phyloP scores from a whole-genome alignment of 805 yeast species.

The Candida piceae region DNA sequence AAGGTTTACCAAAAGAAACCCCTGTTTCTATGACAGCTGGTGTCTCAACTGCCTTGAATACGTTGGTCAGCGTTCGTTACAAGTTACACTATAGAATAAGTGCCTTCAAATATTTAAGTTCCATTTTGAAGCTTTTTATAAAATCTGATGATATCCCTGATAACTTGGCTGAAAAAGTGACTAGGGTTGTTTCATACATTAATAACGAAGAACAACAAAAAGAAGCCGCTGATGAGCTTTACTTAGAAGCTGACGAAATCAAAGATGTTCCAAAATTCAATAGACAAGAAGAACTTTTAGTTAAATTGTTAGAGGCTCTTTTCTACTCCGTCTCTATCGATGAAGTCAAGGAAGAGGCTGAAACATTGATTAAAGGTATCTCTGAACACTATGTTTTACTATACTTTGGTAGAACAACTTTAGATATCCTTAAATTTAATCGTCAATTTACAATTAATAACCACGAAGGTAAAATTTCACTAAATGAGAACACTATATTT shows the following conservation, averaged over 20 bases:
- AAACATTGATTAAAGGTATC: slow-evolving; percentile 52
- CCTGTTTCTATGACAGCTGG: slow-evolving; percentile 83
- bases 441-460: slow-evolving; percentile 71
- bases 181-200: slow-evolving; percentile 44
- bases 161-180: slow-evolving; percentile 38
- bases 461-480: slow-evolving; percentile 67
- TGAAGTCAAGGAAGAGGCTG: slow-evolving; percentile 67
- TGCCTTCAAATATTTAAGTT: slow-evolving; percentile 69
- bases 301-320: slow-evolving; percentile 60
- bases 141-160: slow-evolving; percentile 47
- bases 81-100: slow-evolving; percentile 66
- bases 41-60: slow-evolving; percentile 66
- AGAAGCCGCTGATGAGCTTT: slow-evolving; percentile 15
- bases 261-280: slow-evolving; percentile 46
- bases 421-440: slow-evolving; percentile 61
- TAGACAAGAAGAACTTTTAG: slow-evolving; percentile 61
- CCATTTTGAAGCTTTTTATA: slow-evolving; percentile 64
- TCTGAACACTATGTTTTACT: slow-evolving; percentile 76
- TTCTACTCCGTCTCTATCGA: slow-evolving; percentile 74
- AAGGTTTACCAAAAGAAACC: slow-evolving; percentile 58
- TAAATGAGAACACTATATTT: slow-evolving; percentile 66
- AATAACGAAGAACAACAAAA: slow-evolving; percentile 27
- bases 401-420: slow-evolving; percentile 68
- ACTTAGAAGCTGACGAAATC: slow-evolving; percentile 35
- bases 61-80: slow-evolving; percentile 63